These are phyloP conservation scores for Penicillium sp. DNA, from an alignment of 2,329 filamentous ascomycete species.

Conservation along the genomic window DNA sequence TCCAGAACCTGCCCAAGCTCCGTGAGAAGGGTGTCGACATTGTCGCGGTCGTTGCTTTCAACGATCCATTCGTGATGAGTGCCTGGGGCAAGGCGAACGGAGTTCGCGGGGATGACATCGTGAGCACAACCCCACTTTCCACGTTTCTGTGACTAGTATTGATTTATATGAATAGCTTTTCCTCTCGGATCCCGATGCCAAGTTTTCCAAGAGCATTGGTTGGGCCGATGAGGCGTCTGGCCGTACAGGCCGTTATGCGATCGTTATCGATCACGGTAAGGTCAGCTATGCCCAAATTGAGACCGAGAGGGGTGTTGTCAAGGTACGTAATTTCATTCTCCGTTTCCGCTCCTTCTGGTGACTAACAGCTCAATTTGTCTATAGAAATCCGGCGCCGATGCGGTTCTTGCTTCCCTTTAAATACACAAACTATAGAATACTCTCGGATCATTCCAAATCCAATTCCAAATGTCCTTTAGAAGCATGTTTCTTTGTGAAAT, in stretches of 20 bases:
- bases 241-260: conserved; percentile 73
- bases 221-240: conserved; percentile 61
- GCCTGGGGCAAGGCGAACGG: conserved; percentile 85
- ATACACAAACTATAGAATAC: neutral
- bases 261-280: conserved; percentile 79
- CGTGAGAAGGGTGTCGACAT: conserved; percentile 77
- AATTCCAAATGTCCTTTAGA: neutral
- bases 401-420: conserved; percentile 36
- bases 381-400: conserved; percentile 35
- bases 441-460: neutral
- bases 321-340: conserved; percentile 27
- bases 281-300: conserved; percentile 76
- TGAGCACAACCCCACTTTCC: conserved; percentile 28
- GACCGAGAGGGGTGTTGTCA: conserved; percentile 40
- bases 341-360: neutral
- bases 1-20: conserved; percentile 66
- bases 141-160: neutral
- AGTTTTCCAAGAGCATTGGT: conserved; percentile 72
- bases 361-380: neutral
- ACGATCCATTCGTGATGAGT: conserved; percentile 82
- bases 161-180: conserved; percentile 58
- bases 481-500: neutral
- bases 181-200: conserved; percentile 67
- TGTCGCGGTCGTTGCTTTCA: conserved; percentile 75
- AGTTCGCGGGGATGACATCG: conserved; percentile 67